A percentile compares a stretch with the other conserved stretches of the same genome.
phyloP scores from a whole-genome alignment of 2,329 filamentous ascomycete species.

The Cladosporium sp. region DNA sequence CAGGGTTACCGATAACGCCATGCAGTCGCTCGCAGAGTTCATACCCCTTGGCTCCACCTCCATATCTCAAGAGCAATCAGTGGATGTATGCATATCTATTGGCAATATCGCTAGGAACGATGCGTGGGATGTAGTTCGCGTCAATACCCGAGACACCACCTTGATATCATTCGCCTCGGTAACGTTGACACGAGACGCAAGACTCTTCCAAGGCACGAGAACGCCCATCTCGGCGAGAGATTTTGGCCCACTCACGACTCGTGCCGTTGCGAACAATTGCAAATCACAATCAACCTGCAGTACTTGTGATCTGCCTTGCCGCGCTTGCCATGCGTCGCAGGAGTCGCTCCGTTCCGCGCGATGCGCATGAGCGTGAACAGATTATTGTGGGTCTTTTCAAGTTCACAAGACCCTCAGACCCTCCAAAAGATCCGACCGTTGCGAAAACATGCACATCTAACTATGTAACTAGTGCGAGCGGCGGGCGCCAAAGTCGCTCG shows the following conservation, averaged over 20 bases:
- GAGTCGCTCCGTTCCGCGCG: slow-evolving; percentile 12
- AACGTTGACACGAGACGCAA: neutral
- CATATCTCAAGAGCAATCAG: neutral
- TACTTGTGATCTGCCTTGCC: slow-evolving; percentile 4
- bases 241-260: neutral
- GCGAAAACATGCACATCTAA: neutral
- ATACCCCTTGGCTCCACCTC: neutral
- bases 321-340: slow-evolving; percentile 10
- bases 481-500: neutral
- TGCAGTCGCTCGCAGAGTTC: neutral
- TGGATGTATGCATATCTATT: neutral
- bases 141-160: neutral
- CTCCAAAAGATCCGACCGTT: neutral
- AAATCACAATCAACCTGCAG: neutral
- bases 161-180: neutral
- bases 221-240: neutral
- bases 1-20: neutral
- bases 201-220: neutral
- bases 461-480: neutral
- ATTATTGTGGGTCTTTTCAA: slow-evolving; percentile 1
- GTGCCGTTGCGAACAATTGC: neutral
- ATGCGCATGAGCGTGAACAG: neutral
- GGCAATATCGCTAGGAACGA: neutral
- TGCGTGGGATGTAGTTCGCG: neutral
- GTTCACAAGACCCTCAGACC: neutral